These are phyloP conservation scores for Boletellus ananas DNA, from an alignment of 768 basidiomycete genomes.

Conservation along the genomic window DNA sequence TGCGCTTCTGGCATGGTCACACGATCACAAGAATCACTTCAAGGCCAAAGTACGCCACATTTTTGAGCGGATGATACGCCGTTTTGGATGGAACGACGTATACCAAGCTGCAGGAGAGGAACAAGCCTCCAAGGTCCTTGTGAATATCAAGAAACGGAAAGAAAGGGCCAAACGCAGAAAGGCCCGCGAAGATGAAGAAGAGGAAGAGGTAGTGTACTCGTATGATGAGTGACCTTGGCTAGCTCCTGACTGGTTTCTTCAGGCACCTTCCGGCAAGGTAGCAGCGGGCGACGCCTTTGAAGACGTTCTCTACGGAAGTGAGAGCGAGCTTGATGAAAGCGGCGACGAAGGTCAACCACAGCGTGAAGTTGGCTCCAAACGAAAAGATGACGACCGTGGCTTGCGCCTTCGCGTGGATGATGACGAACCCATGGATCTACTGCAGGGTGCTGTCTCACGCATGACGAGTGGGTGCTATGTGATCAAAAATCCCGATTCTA, in stretches of 20 bases:
- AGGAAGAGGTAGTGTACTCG: slow-evolving; percentile 41
- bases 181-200: slow-evolving; percentile 51
- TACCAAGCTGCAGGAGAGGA: slow-evolving; percentile 70
- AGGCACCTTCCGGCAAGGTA: slow-evolving; percentile 47
- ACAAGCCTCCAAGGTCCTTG: slow-evolving; percentile 81
- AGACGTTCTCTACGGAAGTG: slow-evolving; percentile 95
- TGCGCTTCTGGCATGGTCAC: slow-evolving; percentile 84
- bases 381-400: slow-evolving; percentile 39
- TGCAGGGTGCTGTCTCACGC: slow-evolving; percentile 72
- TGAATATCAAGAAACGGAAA: slow-evolving; percentile 95
- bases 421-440: slow-evolving; percentile 92
- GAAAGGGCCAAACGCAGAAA: slow-evolving; percentile 90
- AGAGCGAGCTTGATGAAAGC: slow-evolving; percentile 79
- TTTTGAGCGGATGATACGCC: slow-evolving; percentile 90
- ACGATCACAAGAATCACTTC: slow-evolving; percentile 99
- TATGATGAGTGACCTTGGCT: neutral
- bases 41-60: slow-evolving; percentile 95
- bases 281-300: slow-evolving; percentile 88
- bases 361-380: slow-evolving; percentile 33
- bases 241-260: slow-evolving; percentile 9
- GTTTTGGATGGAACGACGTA: slow-evolving; percentile 86
- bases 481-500: neutral
- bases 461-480: slow-evolving; percentile 55
- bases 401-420: slow-evolving; percentile 80
- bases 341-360: slow-evolving; percentile 49